Base-by-base conservation (phyloP, 169 alveolate species). In the Pseudocohnilembus persalinus region DNA sequence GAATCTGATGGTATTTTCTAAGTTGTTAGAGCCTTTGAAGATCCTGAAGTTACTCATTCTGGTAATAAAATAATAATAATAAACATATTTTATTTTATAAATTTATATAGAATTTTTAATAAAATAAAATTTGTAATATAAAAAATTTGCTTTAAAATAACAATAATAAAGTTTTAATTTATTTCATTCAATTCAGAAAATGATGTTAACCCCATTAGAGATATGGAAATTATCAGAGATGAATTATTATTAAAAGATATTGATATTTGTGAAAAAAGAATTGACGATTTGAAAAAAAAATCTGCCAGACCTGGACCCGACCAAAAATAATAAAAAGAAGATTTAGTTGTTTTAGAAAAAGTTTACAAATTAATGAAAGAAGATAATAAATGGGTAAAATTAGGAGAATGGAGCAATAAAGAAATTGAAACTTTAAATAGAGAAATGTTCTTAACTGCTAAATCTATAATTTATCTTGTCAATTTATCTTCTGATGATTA, bases 11-110 rank as follows among this genome's bases (percentile, higher is more conserved):
- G 99, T 79, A 98, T 99, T 77, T 98, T 90, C 88, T 99, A 99
- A 83, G 99, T 99, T 72, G 99, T 99, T 1, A 87, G 99, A 74
- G 99, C 99, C 33, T 99, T 99, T 88, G 99, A 97, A 78, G 99
- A 97, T 88, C 99, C 97, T 73, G 99, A 97, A 74, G 97, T 98
- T 28, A 96, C 97, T 72, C 99, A 99, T 89, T 98, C 99, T 63
- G 68, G 68, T 49, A 49, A 20, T 11, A 49, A 49, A 49, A 20
- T 11, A 11, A 49, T 49, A 49, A 49, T 11, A 49, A 11, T n/a
- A n/a, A n/a, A n/a, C n/a, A n/a, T n/a, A n/a, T n/a, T n/a, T n/a
- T n/a, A n/a, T n/a, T n/a, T n/a, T n/a, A n/a, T n/a, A n/a, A n/a
- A n/a, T n/a, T n/a, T n/a, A n/a, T n/a, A n/a, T n/a, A n/a, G n/a